Evolutionary conservation across 768 basidiomycete species (phyloP).

Genomic region (Russula griseocarnosa): DNA sequence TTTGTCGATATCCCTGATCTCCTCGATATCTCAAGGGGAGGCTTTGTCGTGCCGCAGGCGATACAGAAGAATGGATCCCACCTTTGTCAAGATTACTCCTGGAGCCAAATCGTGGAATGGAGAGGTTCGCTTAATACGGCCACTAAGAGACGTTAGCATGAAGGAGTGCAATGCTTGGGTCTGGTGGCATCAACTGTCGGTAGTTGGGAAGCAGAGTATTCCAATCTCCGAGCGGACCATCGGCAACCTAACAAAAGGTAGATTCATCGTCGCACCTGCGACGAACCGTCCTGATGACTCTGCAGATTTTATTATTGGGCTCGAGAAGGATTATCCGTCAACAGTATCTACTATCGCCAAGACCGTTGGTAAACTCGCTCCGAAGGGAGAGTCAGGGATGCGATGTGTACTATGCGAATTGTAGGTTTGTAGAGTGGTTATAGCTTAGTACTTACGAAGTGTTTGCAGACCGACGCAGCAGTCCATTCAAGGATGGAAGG

Average conservation of each 20-base stretch:
- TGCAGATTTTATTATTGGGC: conserved; percentile 71
- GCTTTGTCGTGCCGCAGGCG: conserved; percentile 65
- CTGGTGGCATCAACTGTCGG: conserved; percentile 60
- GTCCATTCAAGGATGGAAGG: conserved; percentile 69
- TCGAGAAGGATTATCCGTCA: conserved; percentile 81
- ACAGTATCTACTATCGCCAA: conserved; percentile 81
- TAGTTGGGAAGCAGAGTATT: conserved; percentile 49
- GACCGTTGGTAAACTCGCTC: conserved; percentile 72
- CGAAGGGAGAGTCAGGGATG: conserved; percentile 50
- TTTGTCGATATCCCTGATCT: conserved; percentile 68
- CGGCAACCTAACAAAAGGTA: conserved; percentile 64
- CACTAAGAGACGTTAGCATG: conserved; percentile 66
- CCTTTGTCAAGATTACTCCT: conserved; percentile 18
- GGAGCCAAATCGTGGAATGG: conserved; percentile 20
- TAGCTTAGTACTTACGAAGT: not conserved
- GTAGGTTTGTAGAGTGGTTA: conserved; percentile 34
- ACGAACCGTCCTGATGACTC: not conserved
- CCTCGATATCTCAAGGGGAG: conserved; percentile 74
- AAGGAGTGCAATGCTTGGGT: conserved; percentile 78
- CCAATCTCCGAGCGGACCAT: conserved; percentile 56
- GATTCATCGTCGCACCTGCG: not conserved
- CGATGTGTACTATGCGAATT: conserved; percentile 63
- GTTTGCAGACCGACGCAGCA: conserved; percentile 54
- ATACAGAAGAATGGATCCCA: conserved; percentile 66
- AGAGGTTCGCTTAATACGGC: conserved; percentile 54